A percentile compares a stretch with the other conserved stretches of the same genome.
These are phyloP conservation scores for Acanthochlamys bracteata DNA, from an alignment of 106 monocot species.

Conservation along the genomic window DNA sequence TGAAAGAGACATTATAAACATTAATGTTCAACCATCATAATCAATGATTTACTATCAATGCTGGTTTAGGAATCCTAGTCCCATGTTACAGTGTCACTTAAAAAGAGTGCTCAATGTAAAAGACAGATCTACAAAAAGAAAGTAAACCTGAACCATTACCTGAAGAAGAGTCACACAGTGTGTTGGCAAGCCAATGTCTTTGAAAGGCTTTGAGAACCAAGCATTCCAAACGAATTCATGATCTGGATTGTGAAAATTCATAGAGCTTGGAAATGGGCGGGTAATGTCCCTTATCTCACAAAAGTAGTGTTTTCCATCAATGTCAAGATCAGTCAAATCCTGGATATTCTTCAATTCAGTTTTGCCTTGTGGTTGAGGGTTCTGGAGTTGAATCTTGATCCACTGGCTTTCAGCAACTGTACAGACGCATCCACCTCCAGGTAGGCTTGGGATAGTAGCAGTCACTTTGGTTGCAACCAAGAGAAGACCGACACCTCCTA, in stretches of 20 bases:
- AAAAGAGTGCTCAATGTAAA: background rate
- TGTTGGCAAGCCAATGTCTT: conserved; percentile 71
- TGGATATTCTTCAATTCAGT: conserved; percentile 75
- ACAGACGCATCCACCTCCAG: conserved; percentile 84
- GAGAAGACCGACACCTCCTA: conserved; percentile 73
- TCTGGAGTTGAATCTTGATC: conserved; percentile 78
- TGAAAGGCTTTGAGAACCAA: conserved; percentile 93
- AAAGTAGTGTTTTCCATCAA: conserved; percentile 93
- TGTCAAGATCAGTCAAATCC: conserved; percentile 75
- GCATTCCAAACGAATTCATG: conserved; percentile 95
- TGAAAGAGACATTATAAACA: too few species aligned
- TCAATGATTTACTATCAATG: too few species aligned
- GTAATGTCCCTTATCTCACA: conserved; percentile 96
- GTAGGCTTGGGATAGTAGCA: conserved; percentile 53
- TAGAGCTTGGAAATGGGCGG: conserved; percentile 79
- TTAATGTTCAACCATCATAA: too few species aligned
- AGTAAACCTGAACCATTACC: conserved; percentile 21
- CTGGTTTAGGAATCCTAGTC: too few species aligned
- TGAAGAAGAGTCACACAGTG: conserved; percentile 91
- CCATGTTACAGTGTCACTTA: too few species aligned
- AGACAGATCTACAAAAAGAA: background rate
- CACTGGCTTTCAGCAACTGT: conserved; percentile 84
- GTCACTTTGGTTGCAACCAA: conserved; percentile 75
- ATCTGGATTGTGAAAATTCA: conserved; percentile 66
- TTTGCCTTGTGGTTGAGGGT: conserved; percentile 80